Base-by-base conservation (phyloP, 164 flowering plant species). In the Chimonanthus praecox region DNA sequence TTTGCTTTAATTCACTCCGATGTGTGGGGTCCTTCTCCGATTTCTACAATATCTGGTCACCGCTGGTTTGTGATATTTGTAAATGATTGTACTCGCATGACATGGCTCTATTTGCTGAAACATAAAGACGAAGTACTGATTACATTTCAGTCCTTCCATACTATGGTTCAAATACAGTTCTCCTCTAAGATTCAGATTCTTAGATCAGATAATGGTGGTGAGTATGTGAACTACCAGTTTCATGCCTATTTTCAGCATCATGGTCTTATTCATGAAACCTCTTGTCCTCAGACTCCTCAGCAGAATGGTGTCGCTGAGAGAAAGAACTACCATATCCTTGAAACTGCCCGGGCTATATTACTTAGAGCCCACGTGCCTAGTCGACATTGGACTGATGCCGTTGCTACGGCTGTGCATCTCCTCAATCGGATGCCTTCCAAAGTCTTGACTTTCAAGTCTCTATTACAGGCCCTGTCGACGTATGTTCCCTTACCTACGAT, bases 41-140 rank as follows among this genome's bases (percentile, higher is more conserved):
- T 49, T 7, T n/a, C 71, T 69, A 69, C 58, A 4, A 5, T 49
- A 10, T 69, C 60, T 48, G 60, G 71, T 48, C 3, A 4, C 47
- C 60, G 71, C 3, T 48, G 71, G 71, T 69, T 69, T 69, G 60
- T 69, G 58, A 47, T 69, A 18, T 69, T 69, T 69, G 71, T 69
- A 3, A 44, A 69, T 69, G 71, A 69, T 69, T 69, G 71, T 48
- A 69, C 43, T 48, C 71, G 71, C 33, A 69, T 69, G 60, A 69
- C 71, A 3, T 64, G 67, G 67, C 33, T 64, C 10, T 64, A 64
- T 33, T 10, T 20, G 44, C 6, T 33, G 43, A 64, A 18, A 64
- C 43, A 64, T 64, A 64, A 64, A 64, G 10, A 33, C 21, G 67
- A 64, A 4, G 67, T 64, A 4, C 10, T 18, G 4, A 4, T 0